phyloP scores from a whole-genome alignment of 2,329 filamentous ascomycete genomes.

The Pyricularia pennisetigena region DNA sequence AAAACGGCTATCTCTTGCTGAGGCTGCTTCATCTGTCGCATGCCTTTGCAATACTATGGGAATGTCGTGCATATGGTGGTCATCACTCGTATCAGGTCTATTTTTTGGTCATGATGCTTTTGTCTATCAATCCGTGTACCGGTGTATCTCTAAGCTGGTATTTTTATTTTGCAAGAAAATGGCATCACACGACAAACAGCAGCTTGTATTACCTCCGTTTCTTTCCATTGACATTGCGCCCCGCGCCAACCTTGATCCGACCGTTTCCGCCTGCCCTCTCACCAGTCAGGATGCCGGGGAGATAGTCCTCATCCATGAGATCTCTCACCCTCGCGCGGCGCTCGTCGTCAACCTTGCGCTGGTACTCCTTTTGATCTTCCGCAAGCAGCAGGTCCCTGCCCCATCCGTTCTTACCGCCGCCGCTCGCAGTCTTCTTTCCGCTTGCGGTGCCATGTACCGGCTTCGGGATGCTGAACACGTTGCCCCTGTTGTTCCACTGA shows the following conservation, averaged over 20 bases:
- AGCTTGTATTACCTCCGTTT: constrained; percentile 37
- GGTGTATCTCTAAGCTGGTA: not conserved
- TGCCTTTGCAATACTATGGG: not conserved
- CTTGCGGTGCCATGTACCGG: constrained; percentile 72
- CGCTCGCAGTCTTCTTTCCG: constrained; percentile 55
- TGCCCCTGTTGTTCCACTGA: constrained; percentile 90
- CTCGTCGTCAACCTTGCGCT: constrained; percentile 51
- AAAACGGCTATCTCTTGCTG: not conserved
- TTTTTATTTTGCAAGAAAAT: constrained; percentile 4
- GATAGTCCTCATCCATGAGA: constrained; percentile 89
- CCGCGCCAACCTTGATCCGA: constrained; percentile 72
- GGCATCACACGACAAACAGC: not conserved
- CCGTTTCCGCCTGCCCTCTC: constrained; percentile 54
- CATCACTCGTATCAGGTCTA: not conserved
- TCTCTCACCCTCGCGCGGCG: constrained; percentile 63
- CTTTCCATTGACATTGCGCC: constrained; percentile 74
- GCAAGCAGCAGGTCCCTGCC: constrained; percentile 74
- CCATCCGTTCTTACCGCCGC: constrained; percentile 81
- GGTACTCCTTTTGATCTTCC: constrained; percentile 94
- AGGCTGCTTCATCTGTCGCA: not conserved
- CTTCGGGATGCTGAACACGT: constrained; percentile 89
- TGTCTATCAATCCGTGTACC: not conserved
- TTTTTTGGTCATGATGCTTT: not conserved
- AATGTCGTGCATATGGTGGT: not conserved
- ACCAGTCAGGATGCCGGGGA: constrained; percentile 77